A percentile compares a stretch with the other conserved stretches of the same genome.
Conservation (phyloP, 2,329 filamentous ascomycete genomes). For the Tolypocladium cylindrosporum region DNA sequence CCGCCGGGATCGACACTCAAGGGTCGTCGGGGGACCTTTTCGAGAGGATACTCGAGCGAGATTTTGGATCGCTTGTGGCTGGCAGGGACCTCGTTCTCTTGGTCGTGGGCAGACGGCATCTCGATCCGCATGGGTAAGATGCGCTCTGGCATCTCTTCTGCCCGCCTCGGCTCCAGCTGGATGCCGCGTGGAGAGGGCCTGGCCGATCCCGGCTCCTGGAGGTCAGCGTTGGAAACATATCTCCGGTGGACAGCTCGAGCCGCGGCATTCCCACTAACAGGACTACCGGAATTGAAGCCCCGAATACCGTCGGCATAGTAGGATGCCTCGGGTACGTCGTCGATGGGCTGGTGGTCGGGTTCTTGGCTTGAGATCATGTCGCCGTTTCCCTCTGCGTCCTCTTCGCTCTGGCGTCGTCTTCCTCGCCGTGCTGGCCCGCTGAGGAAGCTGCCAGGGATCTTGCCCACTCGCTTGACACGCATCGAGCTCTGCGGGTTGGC, state of each 20-base stretch:
- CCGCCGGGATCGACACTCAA: constrained; percentile 32
- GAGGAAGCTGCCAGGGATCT: constrained; percentile 65
- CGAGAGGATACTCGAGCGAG: constrained; percentile 40
- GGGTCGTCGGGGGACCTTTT: constrained; percentile 45
- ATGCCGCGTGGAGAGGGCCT: constrained; percentile 18
- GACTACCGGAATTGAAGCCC: constrained; percentile 49
- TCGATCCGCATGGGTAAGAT: constrained; percentile 30
- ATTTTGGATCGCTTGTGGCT: constrained; percentile 56
- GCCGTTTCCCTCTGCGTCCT: constrained; percentile 41
- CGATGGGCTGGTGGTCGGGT: constrained; percentile 27
- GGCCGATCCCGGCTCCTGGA: constrained; percentile 18
- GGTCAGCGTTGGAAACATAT: constrained; percentile 26
- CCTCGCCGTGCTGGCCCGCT: constrained; percentile 73
- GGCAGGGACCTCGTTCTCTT: constrained; percentile 73
- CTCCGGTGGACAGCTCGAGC: constrained; percentile 31
- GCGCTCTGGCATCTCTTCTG: constrained; percentile 9
- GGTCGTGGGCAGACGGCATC: constrained; percentile 58
- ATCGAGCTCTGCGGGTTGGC: constrained; percentile 60
- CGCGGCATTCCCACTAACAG: constrained; percentile 38
- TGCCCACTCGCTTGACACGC: constrained; percentile 67
- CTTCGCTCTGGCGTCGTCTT: constrained; percentile 56
- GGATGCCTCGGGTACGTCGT: constrained; percentile 29
- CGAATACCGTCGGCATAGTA: constrained; percentile 33
- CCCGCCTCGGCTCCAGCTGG: constrained; percentile 11
- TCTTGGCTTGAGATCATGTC: constrained; percentile 33